Evolutionary conservation across 192 early-diverging fungal genomes (phyloP).

Genomic region (Backusella liffmaniae): DNA sequence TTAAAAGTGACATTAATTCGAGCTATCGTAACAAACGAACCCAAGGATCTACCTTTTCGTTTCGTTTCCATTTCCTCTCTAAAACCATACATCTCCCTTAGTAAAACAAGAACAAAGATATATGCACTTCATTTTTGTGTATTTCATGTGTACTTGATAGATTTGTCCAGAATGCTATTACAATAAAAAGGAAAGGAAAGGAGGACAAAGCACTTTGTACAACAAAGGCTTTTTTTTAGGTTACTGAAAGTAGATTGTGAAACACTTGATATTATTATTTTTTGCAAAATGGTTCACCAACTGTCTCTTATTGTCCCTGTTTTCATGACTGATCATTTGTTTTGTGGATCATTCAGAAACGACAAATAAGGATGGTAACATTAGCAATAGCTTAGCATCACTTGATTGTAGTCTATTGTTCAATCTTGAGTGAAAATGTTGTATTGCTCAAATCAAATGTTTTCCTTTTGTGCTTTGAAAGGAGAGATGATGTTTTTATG

Average conservation of each 20-base stretch:
- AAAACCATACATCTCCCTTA: too few relatives aligned
- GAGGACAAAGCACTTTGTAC: neutral
- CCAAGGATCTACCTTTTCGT: too few relatives aligned
- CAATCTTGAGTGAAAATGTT: too few relatives aligned
- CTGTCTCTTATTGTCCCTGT: neutral
- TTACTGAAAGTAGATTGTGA: neutral
- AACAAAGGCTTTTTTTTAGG: neutral
- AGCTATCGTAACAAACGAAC: too few relatives aligned
- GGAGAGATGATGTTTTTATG: neutral
- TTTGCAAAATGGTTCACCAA: neutral
- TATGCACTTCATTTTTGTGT: too few relatives aligned
- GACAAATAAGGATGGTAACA: neutral
- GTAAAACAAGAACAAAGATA: too few relatives aligned
- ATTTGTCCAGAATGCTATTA: neutral
- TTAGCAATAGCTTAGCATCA: neutral
- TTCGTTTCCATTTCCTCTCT: too few relatives aligned
- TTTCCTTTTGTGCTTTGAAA: neutral
- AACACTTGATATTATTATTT: neutral
- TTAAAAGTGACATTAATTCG: too few relatives aligned
- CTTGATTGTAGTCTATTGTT: neutral
- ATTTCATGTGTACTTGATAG: too few relatives aligned
- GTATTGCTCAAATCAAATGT: neutral
- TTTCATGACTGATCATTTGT: conserved; percentile 5
- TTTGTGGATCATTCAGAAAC: conserved; percentile 1
- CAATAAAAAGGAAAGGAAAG: neutral